phyloP scores from a whole-genome alignment of 208 protist species.

The Balamuthia mandrillaris region DNA sequence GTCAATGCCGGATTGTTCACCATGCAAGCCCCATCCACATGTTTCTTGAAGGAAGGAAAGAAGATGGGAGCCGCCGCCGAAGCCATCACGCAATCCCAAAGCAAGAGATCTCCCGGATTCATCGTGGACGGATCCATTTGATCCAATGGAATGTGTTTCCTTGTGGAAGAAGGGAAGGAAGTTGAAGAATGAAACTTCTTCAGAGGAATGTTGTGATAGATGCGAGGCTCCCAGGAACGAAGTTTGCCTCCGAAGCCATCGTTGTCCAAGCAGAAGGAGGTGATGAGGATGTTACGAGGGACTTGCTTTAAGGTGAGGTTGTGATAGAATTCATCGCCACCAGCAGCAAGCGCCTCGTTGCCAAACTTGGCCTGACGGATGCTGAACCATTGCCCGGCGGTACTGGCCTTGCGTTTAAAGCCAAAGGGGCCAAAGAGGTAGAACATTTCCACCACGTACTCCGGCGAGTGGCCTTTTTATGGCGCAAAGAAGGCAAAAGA shows the following conservation, averaged over 20 bases:
- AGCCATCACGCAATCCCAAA: conserved; percentile 25
- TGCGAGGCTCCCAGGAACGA: conserved; percentile 13
- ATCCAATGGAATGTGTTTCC: not conserved
- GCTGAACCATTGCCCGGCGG: not conserved
- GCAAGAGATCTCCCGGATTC: not conserved
- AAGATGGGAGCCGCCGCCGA: conserved; percentile 26
- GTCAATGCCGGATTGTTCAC: conserved; percentile 11
- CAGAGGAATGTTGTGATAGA: conserved; percentile 36
- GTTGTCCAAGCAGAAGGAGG: conserved; percentile 9
- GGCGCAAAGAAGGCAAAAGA: not conserved
- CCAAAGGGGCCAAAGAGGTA: not conserved
- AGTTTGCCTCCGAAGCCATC: not conserved
- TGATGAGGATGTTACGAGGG: conserved; percentile 18
- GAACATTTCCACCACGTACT: conserved; percentile 30
- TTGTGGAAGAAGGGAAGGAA: not conserved
- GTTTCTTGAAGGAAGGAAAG: not conserved
- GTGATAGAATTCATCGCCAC: not conserved
- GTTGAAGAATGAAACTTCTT: not conserved
- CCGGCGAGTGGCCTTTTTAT: not conserved
- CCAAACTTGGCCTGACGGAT: conserved; percentile 24
- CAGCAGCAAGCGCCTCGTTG: not conserved
- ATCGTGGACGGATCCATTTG: not conserved
- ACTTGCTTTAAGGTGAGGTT: not conserved
- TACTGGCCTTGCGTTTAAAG: conserved; percentile 15
- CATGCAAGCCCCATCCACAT: conserved; percentile 15